Evolutionary conservation across 257 asterid species (phyloP), one percentile per base, ranked within the genome.

Genomic region (Sherardia arvensis): DNA sequence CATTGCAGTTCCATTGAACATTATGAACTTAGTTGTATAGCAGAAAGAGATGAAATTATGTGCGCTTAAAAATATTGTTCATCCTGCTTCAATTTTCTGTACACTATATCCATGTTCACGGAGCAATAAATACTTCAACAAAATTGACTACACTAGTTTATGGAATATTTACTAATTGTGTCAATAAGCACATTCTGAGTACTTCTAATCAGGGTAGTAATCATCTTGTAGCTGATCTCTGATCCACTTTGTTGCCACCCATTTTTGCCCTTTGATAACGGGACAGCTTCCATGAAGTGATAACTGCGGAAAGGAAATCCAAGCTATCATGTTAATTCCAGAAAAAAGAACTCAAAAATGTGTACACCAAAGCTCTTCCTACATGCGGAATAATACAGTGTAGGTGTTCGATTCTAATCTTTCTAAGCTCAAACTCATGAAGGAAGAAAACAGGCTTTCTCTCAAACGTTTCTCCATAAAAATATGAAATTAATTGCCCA

Each of bases 181-280:
- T 40, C 51, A n/a, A n/a, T 43, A 17, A 17, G 21, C 47, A 59
- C 54, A 43, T 48, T 5, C 23, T 3, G 58, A 33, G 25, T 7
- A 5, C 14, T 23, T 33, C 8, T 4, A n/a, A n/a, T n/a, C n/a
- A 3, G 12, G 11, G 25, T 48, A 57, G 23, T 65, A 71, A 55
- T 65, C 71, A 12, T 49, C 70, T 40, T 71, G 67, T 65, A 5
- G 25, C 43, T 25, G 62, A 59, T 71, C 57, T 59, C 96, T 87
- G 71, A 90, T 83, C 99, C 99, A 93, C 76, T 93, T 93, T 10
- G 96, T 93, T 30, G 97, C 99, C 21, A 93, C 99, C 99, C 99
- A 93, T 79, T 90, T 93, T 80, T 87, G 81, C 57, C 99, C 97
- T 80, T 66, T 75, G 79, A 79, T 77, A 45, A 90, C 99, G 6